Evolutionary conservation across 805 yeast species (phyloP), one percentile per base, ranked within the genome.

Genomic region (Pachysolen tannophilus): DNA sequence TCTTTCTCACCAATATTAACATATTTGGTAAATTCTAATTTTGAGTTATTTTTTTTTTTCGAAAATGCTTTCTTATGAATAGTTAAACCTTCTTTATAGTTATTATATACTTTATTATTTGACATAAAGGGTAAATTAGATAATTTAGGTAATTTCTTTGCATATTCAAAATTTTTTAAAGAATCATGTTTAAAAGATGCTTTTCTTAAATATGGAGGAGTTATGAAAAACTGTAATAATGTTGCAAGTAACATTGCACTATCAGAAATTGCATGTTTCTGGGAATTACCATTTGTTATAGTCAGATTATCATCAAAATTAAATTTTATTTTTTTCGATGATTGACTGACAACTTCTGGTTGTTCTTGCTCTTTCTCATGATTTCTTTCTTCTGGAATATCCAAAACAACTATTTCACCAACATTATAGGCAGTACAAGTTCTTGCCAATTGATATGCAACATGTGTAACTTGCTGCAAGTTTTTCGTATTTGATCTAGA

Each of bases 131-230:
- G 95, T 35, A 87, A 58, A 2, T 78, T 73, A 1, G 85, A 66
- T 21, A 87, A 59, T 48, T 75, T 74, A 26, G 95, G 96, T 39
- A 82, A 65, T 43, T 70, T 73, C 24, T 65, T 63, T 0, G 95
- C 95, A 42, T 72, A 67, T 36, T 66, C 66, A 52, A 82, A 73
- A 49, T 74, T 69, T 25, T 60, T 54, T 18, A 55, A 39, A 44
- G 64, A 58, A 17, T 65, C 59, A 41, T 69, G 65, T 23, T 50
- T 49, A 60, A 86, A 84, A 4, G 80, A 66, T 2, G 78, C 57
- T 41, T 78, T 78, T 14, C 78, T 71, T 28, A 87, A 63, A 50
- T 87, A 84, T 32, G 85, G 82, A 2, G 96, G 95, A 0, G 95
- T 86, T 11, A 86, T 75, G 49, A 84, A 84, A 51, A 63, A 86